Evolutionary conservation across 2,329 filamentous ascomycete genomes (phyloP), one percentile per base, ranked within the genome.

Genomic region (Sporothrix phasma): DNA sequence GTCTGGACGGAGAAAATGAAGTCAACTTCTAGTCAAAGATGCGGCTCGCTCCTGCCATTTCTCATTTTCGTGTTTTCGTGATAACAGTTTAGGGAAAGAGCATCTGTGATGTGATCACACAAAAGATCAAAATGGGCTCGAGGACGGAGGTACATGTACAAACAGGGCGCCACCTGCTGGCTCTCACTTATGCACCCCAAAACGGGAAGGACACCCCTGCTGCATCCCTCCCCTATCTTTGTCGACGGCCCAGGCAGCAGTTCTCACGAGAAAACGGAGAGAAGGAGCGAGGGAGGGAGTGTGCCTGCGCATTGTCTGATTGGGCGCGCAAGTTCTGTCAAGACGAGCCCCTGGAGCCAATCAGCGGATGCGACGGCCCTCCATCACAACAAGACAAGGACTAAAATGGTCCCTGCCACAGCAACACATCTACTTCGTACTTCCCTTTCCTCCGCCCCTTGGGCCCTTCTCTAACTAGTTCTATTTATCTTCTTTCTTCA

Each of bases 301-400:
- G n/a, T 13, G 34, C 31, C 49, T 39, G 51, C 19, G 41, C 58
- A 31, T 41, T 43, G 34, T 62, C 31, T 66, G 47, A 66, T 66
- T 66, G 56, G 64, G n/a, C 29, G 64, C 64, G 54, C 56, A 64
- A 60, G n/a, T n/a, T 13, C 15, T 56, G 17, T 17, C 19, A 60
- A 34, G 17, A 17, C n/a, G 5, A 29, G 26, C 17, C 10, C 0
- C 17, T 29, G 19, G 51, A 13, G n/a, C 64, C 64, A 63, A 65
- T 65, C 45, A 60, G 51, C n/a, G 34, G 3, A 22, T 62, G 53
- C 64, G 43, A 43, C 39, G 39, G 37, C 63, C 56, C 63, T 61
- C 63, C 63, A 61, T 26, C 19, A 53, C 56, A 54, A 61, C 37
- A 45, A 17, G 26, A n/a, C 39, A 15, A 37, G 17, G 24, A n/a